These are phyloP conservation scores for Gonapodya prolifera DNA, from an alignment of 192 early-diverging fungal species.

Conservation along the genomic window DNA sequence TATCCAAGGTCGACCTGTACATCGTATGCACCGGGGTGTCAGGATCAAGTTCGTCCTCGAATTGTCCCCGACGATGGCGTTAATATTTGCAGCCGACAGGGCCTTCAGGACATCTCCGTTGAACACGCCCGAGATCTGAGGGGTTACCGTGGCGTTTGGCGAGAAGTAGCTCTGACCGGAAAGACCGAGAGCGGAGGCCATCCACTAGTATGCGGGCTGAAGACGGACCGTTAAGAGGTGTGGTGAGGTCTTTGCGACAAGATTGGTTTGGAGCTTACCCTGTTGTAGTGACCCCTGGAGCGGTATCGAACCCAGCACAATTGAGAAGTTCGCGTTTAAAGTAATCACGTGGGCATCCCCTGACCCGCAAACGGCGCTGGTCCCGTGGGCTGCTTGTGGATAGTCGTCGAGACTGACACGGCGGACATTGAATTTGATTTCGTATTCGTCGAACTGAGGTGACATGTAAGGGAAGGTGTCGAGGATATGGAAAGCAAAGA, in stretches of 20 bases:
- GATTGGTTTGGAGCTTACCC: not conserved
- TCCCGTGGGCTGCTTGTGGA: not conserved
- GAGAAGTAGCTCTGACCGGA: not conserved
- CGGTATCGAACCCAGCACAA: not conserved
- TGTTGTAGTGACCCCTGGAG: not conserved
- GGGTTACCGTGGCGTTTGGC: slow-evolving; percentile 4
- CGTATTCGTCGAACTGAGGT: not conserved
- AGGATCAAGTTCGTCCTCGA: not conserved
- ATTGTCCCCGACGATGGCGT: slow-evolving; percentile 7
- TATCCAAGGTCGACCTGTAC: not conserved
- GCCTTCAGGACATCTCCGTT: slow-evolving; percentile 1
- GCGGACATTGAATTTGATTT: not conserved
- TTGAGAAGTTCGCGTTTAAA: not conserved
- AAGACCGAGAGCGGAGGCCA: not conserved
- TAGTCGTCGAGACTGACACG: not conserved
- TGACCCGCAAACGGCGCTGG: not conserved
- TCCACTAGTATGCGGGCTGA: not conserved
- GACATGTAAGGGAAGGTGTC: not conserved
- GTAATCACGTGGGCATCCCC: not conserved
- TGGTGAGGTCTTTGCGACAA: not conserved
- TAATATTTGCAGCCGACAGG: not conserved
- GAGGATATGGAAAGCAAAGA: not conserved
- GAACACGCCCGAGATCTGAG: slow-evolving; percentile 7
- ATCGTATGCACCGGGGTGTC: not conserved
- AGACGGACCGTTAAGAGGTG: not conserved